Evolutionary conservation across 73 alveolate genomes (phyloP).

Genomic region (Paramecium octaurelia): DNA sequence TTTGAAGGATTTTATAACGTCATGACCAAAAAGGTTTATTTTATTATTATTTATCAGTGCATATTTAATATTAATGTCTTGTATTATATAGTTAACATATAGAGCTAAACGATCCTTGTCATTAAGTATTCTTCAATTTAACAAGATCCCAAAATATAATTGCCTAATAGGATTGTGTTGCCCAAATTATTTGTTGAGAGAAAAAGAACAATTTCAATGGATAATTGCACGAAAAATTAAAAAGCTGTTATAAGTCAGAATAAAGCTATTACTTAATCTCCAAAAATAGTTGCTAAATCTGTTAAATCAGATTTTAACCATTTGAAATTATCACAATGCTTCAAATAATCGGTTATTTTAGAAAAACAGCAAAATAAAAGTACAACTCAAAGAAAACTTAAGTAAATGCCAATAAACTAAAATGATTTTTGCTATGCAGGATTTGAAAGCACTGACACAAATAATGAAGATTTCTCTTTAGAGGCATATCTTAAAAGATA

Average conservation of each 20-base stretch:
- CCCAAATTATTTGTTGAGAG: neutral
- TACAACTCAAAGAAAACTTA: neutral
- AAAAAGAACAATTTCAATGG: neutral
- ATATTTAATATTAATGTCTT: neutral
- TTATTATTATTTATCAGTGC: neutral
- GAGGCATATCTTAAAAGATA: neutral
- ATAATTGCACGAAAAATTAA: neutral
- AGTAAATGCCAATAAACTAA: neutral
- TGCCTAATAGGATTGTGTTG: neutral
- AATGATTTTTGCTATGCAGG: neutral
- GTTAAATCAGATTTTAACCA: neutral
- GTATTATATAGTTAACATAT: neutral
- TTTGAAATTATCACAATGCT: neutral
- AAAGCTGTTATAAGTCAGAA: neutral
- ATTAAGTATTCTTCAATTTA: neutral
- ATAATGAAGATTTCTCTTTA: neutral
- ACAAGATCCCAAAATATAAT: neutral
- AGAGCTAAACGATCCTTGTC: constrained; percentile 4
- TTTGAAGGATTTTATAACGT: constrained; percentile 16
- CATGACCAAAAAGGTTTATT: neutral
- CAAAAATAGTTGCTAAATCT: neutral
- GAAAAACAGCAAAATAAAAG: neutral
- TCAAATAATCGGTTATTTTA: neutral
- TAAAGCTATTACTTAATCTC: neutral
- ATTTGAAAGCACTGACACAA: neutral